Base-by-base conservation (phyloP, 192 early-diverging fungal genomes). In the Backusella circina region DNA sequence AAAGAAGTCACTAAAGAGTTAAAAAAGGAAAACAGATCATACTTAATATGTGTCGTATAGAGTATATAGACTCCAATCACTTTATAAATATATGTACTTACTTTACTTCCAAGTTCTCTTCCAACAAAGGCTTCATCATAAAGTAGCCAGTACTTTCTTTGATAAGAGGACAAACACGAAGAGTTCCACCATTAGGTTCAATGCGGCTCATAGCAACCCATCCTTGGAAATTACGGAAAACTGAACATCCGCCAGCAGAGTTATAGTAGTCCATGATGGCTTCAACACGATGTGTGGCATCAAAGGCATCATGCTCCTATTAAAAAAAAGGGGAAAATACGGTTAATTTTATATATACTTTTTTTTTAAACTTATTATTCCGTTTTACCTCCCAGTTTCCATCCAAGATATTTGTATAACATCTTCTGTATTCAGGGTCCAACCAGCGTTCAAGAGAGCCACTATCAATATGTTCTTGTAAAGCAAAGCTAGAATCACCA, bases 181-280 rank as follows among this genome's bases (percentile, higher is more conserved):
- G 51, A 26, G 71, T 77, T 7, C 75, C 80, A 39, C 76, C 67
- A 9, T 64, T 61, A 21, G 76, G 76, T 39, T 66, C 50, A 8
- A 77, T 76, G 18, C 74, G 44, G 2, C 76, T 67, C 21, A 81
- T 51, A 33, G 80, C 69, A 9, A 81, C 35, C 80, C 80, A 81
- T 9, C 80, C 80, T 70, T 81, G 80, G 38, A 81, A 81, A 2
- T 71, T 68, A 28, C 80, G 39, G 69, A 77, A 81, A 28, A 81
- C 77, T 36, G 72, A 77, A 26, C 76, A 74, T 13, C 76, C 71
- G 6, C 71, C 71, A 70, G 57, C 26, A 21, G 28, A 54, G 38
- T 77, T 39, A 36, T 81, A 81, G 8, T 74, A 69, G 28, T 77
- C 67, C 80, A 73, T 73, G 10, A 31, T 33, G n/a, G 80, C 80